Conservation (phyloP, 768 basidiomycete genomes). For the Kwoniella dejecticola region DNA sequence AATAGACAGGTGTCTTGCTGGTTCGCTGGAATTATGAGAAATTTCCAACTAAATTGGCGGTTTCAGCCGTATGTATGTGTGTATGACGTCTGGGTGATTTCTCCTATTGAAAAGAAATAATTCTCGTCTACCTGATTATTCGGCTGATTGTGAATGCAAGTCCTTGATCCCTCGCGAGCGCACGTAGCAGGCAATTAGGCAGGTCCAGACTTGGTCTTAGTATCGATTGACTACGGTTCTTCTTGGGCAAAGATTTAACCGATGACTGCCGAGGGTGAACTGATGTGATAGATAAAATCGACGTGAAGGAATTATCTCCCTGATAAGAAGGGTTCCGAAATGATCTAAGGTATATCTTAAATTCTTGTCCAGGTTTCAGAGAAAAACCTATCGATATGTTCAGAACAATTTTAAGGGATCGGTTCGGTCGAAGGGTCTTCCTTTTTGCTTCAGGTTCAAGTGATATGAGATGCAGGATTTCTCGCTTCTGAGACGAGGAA, state of each 20-base stretch:
- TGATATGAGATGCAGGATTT: too few species aligned
- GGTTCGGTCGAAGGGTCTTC: too few species aligned
- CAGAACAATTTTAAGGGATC: too few species aligned
- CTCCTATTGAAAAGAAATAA: neutral
- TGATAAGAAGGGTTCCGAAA: neutral
- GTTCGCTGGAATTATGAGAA: too few species aligned
- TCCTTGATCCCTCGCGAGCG: too few species aligned
- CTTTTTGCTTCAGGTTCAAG: too few species aligned
- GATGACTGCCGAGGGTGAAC: neutral
- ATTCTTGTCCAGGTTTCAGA: too few species aligned
- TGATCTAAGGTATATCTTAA: neutral
- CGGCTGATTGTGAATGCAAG: neutral
- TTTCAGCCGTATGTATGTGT: neutral
- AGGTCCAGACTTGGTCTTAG: conserved; percentile 3
- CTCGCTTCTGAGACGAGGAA: too few species aligned
- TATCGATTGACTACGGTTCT: neutral
- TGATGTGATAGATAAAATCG: neutral
- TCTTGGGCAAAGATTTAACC: neutral
- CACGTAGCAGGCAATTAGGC: too few species aligned
- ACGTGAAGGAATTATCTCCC: neutral
- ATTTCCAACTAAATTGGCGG: neutral
- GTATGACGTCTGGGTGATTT: neutral
- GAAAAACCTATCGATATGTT: too few species aligned
- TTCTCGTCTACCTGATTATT: neutral
- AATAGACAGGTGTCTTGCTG: too few species aligned